These are phyloP conservation scores for Verticillium dahliae DNA, from an alignment of 2,329 filamentous ascomycete species.

Conservation along the genomic window DNA sequence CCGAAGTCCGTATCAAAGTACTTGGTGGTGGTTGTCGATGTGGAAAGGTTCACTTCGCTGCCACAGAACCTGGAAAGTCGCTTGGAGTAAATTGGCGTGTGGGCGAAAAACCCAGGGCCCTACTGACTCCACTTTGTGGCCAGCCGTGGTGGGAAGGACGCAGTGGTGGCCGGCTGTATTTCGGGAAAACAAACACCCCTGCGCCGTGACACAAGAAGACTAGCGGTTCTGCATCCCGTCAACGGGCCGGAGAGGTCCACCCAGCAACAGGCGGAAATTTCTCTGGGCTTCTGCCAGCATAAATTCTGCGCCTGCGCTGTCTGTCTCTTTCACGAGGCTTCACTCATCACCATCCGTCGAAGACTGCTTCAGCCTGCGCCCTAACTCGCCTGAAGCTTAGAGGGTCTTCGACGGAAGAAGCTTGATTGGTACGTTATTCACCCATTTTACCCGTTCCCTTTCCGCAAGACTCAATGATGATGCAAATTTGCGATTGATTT, in stretches of 20 bases:
- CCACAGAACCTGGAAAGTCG: not conserved
- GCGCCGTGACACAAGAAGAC: not conserved
- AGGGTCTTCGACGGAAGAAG: not conserved
- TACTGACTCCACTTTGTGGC: not conserved
- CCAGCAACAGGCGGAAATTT: not conserved
- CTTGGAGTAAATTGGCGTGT: not conserved
- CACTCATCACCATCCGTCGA: not conserved
- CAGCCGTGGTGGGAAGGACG: not conserved
- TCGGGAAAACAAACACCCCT: not conserved
- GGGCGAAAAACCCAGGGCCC: not conserved
- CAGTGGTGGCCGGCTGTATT: not conserved
- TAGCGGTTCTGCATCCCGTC: not conserved
- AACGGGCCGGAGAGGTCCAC: not conserved
- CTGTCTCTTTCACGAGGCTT: not conserved
- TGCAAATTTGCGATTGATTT: conserved; percentile 99
- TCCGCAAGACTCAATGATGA: conserved; percentile 60
- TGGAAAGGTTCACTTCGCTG: not conserved
- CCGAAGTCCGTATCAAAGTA: not conserved
- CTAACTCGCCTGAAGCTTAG: not conserved
- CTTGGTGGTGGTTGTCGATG: not conserved
- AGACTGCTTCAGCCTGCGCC: not conserved
- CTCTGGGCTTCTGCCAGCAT: not conserved
- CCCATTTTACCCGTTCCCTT: conserved; percentile 5
- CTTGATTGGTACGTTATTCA: conserved; percentile 15
- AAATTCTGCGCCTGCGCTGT: not conserved